Evolutionary conservation across 768 basidiomycete species (phyloP).

Genomic region (Harrya chromipes): DNA sequence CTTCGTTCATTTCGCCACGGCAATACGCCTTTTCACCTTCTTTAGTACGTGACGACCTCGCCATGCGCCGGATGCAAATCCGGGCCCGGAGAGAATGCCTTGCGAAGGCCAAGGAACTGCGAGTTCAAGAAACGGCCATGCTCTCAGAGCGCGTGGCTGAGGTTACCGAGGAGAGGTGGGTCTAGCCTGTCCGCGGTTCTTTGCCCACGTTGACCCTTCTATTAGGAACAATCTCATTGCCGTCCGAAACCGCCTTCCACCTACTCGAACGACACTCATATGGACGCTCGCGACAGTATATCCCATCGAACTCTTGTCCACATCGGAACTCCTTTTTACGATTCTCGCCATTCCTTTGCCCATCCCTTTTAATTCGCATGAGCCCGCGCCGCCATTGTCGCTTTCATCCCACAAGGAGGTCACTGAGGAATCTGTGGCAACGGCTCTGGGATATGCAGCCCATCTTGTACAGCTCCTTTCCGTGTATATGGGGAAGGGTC

Average conservation of each 20-base stretch:
- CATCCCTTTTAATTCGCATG: slow-evolving; percentile 68
- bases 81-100: slow-evolving; percentile 46
- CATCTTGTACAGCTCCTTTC: slow-evolving; percentile 83
- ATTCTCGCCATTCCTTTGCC: slow-evolving; percentile 89
- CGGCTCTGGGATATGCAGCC: slow-evolving; percentile 87
- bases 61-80: slow-evolving; percentile 43
- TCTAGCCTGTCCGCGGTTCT: slow-evolving; percentile 3
- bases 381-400: slow-evolving; percentile 81
- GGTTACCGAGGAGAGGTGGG: slow-evolving; percentile 41
- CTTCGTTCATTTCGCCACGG: slow-evolving; percentile 21
- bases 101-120: slow-evolving; percentile 39
- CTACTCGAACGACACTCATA: slow-evolving; percentile 61
- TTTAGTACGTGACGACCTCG: slow-evolving; percentile 44
- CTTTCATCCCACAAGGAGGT: slow-evolving; percentile 64
- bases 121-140: slow-evolving; percentile 29
- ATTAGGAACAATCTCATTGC: slow-evolving; percentile 45
- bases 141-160: slow-evolving; percentile 30
- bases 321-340: slow-evolving; percentile 85
- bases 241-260: slow-evolving; percentile 48
- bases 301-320: slow-evolving; percentile 83
- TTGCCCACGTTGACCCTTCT: slow-evolving; percentile 14
- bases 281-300: slow-evolving; percentile 74
- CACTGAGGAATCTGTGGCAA: slow-evolving; percentile 83
- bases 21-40: slow-evolving; percentile 9
- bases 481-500: slow-evolving; percentile 66